phyloP scores from a whole-genome alignment of 306 rosid genomes.

The Dalbergia oliveri region DNA sequence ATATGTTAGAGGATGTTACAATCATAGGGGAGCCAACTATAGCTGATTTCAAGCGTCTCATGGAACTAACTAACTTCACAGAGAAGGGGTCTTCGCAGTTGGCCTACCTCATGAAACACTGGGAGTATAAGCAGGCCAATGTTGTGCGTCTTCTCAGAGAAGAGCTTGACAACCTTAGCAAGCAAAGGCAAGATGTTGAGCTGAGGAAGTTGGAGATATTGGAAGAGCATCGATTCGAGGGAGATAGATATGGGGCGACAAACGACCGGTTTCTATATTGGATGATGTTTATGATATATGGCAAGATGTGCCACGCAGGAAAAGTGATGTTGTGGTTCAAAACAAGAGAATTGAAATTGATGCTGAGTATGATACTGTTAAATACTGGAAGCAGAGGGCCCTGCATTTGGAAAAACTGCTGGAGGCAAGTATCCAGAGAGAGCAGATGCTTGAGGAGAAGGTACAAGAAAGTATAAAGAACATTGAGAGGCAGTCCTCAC shows the following conservation, averaged over 20 bases:
- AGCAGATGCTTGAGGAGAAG: constrained; percentile 70
- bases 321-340: constrained; percentile 63
- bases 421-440: constrained; percentile 76
- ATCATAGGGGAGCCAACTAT: constrained; percentile 73
- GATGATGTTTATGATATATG: constrained; percentile 80
- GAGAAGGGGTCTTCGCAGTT: constrained; percentile 86
- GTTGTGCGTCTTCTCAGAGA: constrained; percentile 79
- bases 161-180: constrained; percentile 80
- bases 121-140: constrained; percentile 90
- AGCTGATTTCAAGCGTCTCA: constrained; percentile 82
- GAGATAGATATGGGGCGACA: constrained; percentile 73
- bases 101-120: constrained; percentile 73
- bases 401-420: constrained; percentile 65
- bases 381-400: constrained; percentile 78
- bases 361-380: constrained; percentile 73
- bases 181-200: constrained; percentile 79
- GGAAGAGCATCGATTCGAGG: constrained; percentile 83
- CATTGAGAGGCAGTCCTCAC: constrained; percentile 79
- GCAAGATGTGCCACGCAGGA: constrained; percentile 69
- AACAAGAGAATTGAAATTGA: constrained; percentile 73
- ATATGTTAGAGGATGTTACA: constrained; percentile 85
- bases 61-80: constrained; percentile 75
- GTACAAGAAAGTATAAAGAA: constrained; percentile 67
- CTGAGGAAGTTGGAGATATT: constrained; percentile 82
- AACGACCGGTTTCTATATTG: constrained; percentile 77